Conservation (phyloP, 805 yeast species). For the Lipomyces orientalis region DNA sequence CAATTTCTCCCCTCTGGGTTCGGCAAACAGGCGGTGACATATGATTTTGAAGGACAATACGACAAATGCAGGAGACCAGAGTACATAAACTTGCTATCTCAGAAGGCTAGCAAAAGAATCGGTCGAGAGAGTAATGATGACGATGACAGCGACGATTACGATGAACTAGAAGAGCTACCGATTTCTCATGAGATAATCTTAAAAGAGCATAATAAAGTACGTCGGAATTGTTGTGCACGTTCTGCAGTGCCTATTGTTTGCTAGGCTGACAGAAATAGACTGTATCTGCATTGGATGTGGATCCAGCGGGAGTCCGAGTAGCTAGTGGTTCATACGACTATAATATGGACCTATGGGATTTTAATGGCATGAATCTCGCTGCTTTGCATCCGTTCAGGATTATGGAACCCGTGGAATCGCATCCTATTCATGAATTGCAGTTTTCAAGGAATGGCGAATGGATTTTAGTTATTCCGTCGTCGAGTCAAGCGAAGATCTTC, state of each 20-base stretch:
- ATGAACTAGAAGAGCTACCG: slow-evolving; percentile 47
- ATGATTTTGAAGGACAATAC: slow-evolving; percentile 22
- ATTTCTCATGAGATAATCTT: slow-evolving; percentile 46
- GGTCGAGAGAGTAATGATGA: slow-evolving; percentile 34
- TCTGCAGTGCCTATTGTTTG: background rate
- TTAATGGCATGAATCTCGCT: slow-evolving; percentile 44
- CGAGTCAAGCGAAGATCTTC: slow-evolving; percentile 39
- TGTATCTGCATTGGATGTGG: slow-evolving; percentile 39
- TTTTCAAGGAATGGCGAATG: slow-evolving; percentile 37
- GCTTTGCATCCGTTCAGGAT: slow-evolving; percentile 39
- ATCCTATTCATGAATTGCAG: slow-evolving; percentile 37
- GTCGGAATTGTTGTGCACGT: slow-evolving; percentile 30
- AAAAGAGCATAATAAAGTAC: slow-evolving; percentile 35
- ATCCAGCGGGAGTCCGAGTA: slow-evolving; percentile 43
- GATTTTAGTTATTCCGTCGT: slow-evolving; percentile 40
- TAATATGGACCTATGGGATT: slow-evolving; percentile 45
- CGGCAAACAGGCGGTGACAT: slow-evolving; percentile 26
- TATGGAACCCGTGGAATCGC: slow-evolving; percentile 41
- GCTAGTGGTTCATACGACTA: slow-evolving; percentile 43
- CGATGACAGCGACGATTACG: slow-evolving; percentile 41
- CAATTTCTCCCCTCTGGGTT: slow-evolving; percentile 35
- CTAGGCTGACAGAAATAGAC: slow-evolving; percentile 12
- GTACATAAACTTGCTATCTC: slow-evolving; percentile 9
- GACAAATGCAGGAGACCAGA: slow-evolving; percentile 21
- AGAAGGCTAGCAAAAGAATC: slow-evolving; percentile 9